phyloP scores from a whole-genome alignment of 768 basidiomycete species.

The Lentinula raphanica region DNA sequence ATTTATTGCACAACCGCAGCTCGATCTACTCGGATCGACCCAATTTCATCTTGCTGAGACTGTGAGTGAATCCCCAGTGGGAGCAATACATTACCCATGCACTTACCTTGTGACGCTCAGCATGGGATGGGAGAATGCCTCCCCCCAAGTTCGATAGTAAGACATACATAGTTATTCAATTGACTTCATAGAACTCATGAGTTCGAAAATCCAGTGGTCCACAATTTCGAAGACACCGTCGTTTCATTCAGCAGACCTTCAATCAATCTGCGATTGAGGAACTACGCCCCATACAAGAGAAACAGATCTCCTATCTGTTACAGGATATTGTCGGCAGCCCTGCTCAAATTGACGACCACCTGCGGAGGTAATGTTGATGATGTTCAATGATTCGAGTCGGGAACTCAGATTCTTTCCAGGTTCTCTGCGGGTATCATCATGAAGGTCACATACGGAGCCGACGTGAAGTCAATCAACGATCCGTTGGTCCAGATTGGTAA shows the following conservation, averaged over 20 bases:
- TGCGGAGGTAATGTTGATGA: slow-evolving; percentile 32
- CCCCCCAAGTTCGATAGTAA: slow-evolving; percentile 44
- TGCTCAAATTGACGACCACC: slow-evolving; percentile 34
- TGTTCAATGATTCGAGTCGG: background rate
- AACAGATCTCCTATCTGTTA: slow-evolving; percentile 37
- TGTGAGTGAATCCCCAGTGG: slow-evolving; percentile 37
- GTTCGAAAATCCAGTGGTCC: slow-evolving; percentile 30
- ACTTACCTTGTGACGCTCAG: slow-evolving; percentile 19
- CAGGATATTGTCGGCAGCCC: slow-evolving; percentile 34
- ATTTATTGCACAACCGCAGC: slow-evolving; percentile 49
- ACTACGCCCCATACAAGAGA: slow-evolving; percentile 38
- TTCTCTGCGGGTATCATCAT: slow-evolving; percentile 44
- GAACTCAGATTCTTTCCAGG: slow-evolving; percentile 19
- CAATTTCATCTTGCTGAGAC: slow-evolving; percentile 39
- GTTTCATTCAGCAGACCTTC: slow-evolving; percentile 45
- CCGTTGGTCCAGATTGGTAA: slow-evolving; percentile 37
- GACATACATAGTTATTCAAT: slow-evolving; percentile 12
- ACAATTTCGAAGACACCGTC: slow-evolving; percentile 48
- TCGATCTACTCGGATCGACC: slow-evolving; percentile 51
- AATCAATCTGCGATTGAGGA: slow-evolving; percentile 35
- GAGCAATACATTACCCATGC: too few relatives aligned
- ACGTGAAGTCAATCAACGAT: slow-evolving; percentile 39
- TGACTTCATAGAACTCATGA: background rate
- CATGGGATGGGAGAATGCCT: slow-evolving; percentile 46
- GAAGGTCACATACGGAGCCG: slow-evolving; percentile 44